phyloP scores from a whole-genome alignment of 495 filamentous ascomycete species.

The Neohortaea acidophila region DNA sequence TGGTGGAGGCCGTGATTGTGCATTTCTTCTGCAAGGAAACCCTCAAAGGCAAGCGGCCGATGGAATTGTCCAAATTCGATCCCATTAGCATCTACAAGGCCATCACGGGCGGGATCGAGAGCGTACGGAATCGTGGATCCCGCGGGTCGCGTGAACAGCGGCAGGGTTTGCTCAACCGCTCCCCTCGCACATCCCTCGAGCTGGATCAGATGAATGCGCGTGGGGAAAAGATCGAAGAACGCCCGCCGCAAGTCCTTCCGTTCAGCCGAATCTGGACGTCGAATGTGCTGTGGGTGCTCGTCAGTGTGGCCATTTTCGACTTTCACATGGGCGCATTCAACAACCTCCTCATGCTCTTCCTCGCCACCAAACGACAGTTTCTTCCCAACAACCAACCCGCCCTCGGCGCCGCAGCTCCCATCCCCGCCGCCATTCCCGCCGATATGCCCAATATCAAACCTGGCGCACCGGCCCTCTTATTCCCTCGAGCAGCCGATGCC shows the following conservation, averaged over 20 bases:
- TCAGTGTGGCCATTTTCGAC: constrained; percentile 23
- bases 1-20: constrained; percentile 18
- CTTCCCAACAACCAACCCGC: constrained; percentile 7
- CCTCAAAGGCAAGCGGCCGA: constrained; percentile 15
- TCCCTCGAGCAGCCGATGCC: background rate
- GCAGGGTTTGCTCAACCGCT: constrained; percentile 14
- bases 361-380: constrained; percentile 19
- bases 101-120: constrained; percentile 1
- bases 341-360: constrained; percentile 23
- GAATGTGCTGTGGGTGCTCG: constrained; percentile 21
- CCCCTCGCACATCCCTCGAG: constrained; percentile 8
- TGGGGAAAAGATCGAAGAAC: constrained; percentile 7
- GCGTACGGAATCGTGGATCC: constrained; percentile 10
- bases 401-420: background rate
- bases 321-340: constrained; percentile 26
- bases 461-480: background rate
- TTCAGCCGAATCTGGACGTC: constrained; percentile 23
- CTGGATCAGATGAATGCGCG: constrained; percentile 9
- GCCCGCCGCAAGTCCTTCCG: constrained; percentile 12
- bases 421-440: constrained; percentile 1
- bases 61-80: constrained; percentile 9
- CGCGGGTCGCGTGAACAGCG: constrained; percentile 13
- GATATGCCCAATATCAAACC: background rate
- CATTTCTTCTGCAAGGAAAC: constrained; percentile 20
- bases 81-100: constrained; percentile 2